Conservation (phyloP, 75 land plant species). For the Sequoiadendron giganteum region DNA sequence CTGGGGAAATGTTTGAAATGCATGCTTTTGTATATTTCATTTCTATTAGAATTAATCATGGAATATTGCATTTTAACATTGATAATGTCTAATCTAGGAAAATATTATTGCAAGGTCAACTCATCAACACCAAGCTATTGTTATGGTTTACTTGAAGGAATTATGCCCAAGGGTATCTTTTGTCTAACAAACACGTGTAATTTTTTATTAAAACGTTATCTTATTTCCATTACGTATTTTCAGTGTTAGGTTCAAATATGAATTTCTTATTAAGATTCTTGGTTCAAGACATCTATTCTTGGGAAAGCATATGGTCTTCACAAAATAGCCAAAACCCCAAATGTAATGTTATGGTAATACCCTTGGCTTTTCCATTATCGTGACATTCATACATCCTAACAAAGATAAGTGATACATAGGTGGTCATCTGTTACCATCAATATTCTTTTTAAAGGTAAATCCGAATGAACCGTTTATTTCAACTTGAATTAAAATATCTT, state of each 20-base stretch:
- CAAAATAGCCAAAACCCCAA: neutral
- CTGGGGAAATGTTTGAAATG: too few relatives aligned
- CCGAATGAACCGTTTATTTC: neutral
- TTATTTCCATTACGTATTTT: neutral
- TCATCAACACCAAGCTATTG: neutral
- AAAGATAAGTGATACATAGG: neutral
- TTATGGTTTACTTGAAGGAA: neutral
- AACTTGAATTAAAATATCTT: neutral
- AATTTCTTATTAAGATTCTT: neutral
- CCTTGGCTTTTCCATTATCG: neutral
- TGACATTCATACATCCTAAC: neutral
- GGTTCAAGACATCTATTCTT: neutral
- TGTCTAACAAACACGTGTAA: neutral
- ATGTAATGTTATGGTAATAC: neutral
- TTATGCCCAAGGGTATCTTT: neutral
- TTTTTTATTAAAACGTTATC: neutral
- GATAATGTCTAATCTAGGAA: neutral
- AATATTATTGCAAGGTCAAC: neutral
- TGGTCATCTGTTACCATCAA: too few relatives aligned
- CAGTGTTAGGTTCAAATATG: neutral
- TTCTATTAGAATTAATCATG: too few relatives aligned
- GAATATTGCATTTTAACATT: too few relatives aligned
- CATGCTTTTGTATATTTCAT: too few relatives aligned
- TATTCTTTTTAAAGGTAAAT: neutral
- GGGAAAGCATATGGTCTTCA: neutral